Evolutionary conservation across 306 rosid species (phyloP).

Genomic region (Inga leiocalycina): DNA sequence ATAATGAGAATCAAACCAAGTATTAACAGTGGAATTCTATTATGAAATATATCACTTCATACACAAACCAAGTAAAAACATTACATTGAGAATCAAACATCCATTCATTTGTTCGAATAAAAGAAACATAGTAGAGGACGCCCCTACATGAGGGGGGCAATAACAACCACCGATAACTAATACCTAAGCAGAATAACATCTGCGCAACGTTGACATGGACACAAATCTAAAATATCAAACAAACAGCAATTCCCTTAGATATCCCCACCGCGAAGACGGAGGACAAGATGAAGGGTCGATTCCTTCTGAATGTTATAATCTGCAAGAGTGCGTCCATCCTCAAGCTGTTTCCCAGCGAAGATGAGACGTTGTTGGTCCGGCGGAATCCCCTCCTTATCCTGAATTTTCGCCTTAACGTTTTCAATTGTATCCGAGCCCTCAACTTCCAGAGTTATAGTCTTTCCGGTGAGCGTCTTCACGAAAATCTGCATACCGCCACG

Average conservation of each 20-base stretch:
- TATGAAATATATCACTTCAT: not conserved
- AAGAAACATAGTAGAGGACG: not conserved
- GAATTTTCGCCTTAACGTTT: constrained; percentile 20
- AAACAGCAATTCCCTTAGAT: not conserved
- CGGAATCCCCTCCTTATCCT: constrained; percentile 50
- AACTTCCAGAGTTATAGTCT: constrained; percentile 48
- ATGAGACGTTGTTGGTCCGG: constrained; percentile 52
- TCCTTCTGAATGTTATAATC: constrained; percentile 64
- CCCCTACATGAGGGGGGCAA: not conserved
- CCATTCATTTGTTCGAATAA: not conserved
- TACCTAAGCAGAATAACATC: not conserved
- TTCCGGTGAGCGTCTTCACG: constrained; percentile 41
- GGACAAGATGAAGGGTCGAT: constrained; percentile 50
- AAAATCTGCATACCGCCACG: constrained; percentile 23
- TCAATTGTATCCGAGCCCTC: constrained; percentile 18
- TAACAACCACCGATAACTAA: not conserved
- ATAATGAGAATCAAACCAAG: no score
- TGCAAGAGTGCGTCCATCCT: constrained; percentile 49
- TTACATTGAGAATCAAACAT: not conserved
- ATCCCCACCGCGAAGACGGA: constrained; percentile 50
- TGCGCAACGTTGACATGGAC: not conserved
- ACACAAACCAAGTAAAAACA: not conserved
- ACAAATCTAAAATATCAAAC: not conserved
- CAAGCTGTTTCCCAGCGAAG: constrained; percentile 54
- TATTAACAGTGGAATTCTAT: not conserved